Conservation (phyloP, 257 asterid species). For the Prunella vulgaris region DNA sequence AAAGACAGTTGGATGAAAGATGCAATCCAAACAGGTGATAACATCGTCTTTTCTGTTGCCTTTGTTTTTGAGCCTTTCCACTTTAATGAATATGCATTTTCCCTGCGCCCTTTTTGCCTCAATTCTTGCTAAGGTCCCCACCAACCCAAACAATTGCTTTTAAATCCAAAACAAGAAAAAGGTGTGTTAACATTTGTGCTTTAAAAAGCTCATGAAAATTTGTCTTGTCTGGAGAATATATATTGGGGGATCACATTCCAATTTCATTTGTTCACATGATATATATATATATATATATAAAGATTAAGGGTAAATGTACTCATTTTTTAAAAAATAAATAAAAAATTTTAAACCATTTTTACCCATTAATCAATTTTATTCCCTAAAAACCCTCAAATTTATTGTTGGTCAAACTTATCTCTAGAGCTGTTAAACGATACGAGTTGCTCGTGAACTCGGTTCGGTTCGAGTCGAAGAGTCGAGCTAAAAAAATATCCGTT, state of each 20-base stretch:
- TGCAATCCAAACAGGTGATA: neutral
- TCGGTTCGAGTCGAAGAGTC: no score
- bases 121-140: slow-evolving; percentile 12
- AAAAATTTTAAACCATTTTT: no score
- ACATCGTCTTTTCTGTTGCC: slow-evolving; percentile 9
- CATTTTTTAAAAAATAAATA: no score
- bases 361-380: no score
- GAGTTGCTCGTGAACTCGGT: no score
- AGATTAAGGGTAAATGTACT: no score
- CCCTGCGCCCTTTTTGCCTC: neutral
- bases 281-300: no score
- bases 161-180: neutral
- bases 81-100: neutral
- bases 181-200: neutral
- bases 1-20: neutral
- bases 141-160: slow-evolving; percentile 2
- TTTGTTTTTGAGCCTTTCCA: neutral
- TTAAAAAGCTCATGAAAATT: neutral
- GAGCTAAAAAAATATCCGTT: no score
- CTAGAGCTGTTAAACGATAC: no score
- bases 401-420: no score
- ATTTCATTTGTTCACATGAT: no score
- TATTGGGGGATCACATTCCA: neutral
- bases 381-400: no score
- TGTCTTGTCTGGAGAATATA: neutral